A percentile compares a stretch with the other conserved stretches of the same genome.
Evolutionary conservation across 345 rosid genomes (phyloP).

Genomic region (Camelina sativa): DNA sequence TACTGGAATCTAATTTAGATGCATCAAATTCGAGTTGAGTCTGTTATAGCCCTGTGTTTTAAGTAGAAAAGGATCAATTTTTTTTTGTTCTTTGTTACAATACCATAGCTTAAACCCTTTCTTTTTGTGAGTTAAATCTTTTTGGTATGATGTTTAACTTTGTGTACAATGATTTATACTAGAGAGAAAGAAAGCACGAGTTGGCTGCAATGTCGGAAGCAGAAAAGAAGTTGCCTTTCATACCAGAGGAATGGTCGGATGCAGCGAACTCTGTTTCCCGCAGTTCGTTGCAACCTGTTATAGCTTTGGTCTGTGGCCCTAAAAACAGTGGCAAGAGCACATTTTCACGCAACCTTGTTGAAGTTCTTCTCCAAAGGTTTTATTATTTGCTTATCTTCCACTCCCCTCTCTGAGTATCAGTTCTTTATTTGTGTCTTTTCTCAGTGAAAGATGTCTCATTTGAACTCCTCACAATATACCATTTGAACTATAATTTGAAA

Average conservation of each 20-base stretch:
- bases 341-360: constrained; percentile 83
- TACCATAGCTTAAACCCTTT: constrained; percentile 7
- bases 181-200: not conserved
- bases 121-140: not conserved
- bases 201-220: constrained; percentile 44
- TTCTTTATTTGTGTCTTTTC: not conserved
- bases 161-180: not conserved
- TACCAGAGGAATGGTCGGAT: constrained; percentile 74
- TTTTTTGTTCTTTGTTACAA: not conserved
- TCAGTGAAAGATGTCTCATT: not conserved
- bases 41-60: not conserved
- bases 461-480: not conserved
- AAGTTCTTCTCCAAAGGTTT: constrained; percentile 72
- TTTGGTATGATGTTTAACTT: not conserved
- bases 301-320: constrained; percentile 74
- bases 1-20: not conserved
- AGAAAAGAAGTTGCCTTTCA: constrained; percentile 53
- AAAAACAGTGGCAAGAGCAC: constrained; percentile 87
- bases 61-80: not conserved
- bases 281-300: constrained; percentile 57
- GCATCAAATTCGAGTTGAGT: not conserved
- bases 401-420: not conserved
- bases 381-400: constrained; percentile 25
- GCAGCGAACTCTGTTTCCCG: constrained; percentile 64
- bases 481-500: not conserved